Evolutionary conservation across 176 grass and related monocot species (phyloP).

Genomic region (Phyllostachys edulis): DNA sequence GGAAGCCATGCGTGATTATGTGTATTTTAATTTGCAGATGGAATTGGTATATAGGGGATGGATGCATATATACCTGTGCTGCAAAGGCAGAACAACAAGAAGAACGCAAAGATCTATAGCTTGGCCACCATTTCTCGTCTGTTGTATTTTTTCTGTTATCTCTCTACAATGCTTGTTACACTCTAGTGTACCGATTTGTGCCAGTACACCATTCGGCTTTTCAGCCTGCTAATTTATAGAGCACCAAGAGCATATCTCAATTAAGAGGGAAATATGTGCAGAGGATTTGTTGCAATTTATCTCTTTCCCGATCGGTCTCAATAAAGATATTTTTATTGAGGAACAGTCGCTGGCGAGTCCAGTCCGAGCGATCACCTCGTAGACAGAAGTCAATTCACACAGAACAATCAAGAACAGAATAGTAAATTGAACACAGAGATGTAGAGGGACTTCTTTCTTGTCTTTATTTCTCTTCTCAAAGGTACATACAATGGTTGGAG

Average conservation of each 20-base stretch:
- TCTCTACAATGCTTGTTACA: background rate
- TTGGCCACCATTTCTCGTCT: background rate
- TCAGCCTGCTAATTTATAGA: background rate
- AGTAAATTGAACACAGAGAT: no score
- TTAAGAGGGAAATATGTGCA: background rate
- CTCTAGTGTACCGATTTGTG: background rate
- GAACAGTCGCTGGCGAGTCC: no score
- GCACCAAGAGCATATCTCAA: background rate
- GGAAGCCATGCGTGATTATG: background rate
- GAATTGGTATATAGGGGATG: no score
- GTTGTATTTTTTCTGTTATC: background rate
- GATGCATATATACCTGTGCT: background rate
- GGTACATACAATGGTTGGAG: no score
- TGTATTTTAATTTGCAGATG: no score
- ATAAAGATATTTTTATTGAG: no score
- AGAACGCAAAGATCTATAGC: background rate
- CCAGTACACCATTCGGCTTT: background rate
- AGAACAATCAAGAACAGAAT: no score
- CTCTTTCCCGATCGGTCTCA: background rate
- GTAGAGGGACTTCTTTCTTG: no score
- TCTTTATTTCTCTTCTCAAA: no score
- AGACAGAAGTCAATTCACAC: no score
- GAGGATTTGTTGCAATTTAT: background rate
- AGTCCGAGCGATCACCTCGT: no score
- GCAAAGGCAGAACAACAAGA: background rate